Conservation (phyloP, 2,329 filamentous ascomycete genomes). For the Cordyceps cateniannulata region DNA sequence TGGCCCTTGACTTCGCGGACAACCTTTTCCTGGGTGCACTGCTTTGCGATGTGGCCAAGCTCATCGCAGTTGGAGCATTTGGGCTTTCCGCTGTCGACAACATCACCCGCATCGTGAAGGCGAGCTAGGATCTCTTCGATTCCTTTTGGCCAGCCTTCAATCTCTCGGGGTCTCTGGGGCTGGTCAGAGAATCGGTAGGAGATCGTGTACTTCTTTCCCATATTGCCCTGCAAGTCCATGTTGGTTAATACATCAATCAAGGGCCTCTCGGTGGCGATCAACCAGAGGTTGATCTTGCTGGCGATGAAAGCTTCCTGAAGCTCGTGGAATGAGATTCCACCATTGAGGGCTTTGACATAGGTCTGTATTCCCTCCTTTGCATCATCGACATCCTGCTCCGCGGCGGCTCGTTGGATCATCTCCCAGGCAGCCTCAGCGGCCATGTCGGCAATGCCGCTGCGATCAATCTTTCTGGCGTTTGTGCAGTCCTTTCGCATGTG, state of each 20-base stretch:
- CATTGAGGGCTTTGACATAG: constrained; percentile 53
- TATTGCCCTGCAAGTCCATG: constrained; percentile 65
- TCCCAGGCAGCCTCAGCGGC: constrained; percentile 52
- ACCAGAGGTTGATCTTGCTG: constrained; percentile 46
- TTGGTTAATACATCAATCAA: constrained; percentile 55
- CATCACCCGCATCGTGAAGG: constrained; percentile 59
- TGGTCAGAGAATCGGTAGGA: constrained; percentile 55
- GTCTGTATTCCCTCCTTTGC: constrained; percentile 52
- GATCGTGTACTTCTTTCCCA: constrained; percentile 58
- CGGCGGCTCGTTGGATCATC: constrained; percentile 45
- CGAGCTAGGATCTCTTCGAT: constrained; percentile 56
- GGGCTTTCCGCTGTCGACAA: constrained; percentile 50
- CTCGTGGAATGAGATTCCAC: constrained; percentile 50
- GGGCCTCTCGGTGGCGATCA: constrained; percentile 57
- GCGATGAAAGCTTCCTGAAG: constrained; percentile 56
- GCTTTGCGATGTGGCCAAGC: constrained; percentile 55
- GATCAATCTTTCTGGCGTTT: constrained; percentile 52
- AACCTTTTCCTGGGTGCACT: constrained; percentile 51
- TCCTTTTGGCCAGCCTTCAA: constrained; percentile 51
- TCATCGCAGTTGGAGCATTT: constrained; percentile 60
- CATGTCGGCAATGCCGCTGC: constrained; percentile 41
- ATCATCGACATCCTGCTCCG: constrained; percentile 53
- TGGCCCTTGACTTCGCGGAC: constrained; percentile 44
- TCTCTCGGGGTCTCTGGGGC: constrained; percentile 52
- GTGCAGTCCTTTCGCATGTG: constrained; percentile 52